A percentile compares a stretch with the other conserved stretches of the same genome.
Evolutionary conservation across 768 basidiomycete species (phyloP).

Genomic region (Tulasnella sp.): DNA sequence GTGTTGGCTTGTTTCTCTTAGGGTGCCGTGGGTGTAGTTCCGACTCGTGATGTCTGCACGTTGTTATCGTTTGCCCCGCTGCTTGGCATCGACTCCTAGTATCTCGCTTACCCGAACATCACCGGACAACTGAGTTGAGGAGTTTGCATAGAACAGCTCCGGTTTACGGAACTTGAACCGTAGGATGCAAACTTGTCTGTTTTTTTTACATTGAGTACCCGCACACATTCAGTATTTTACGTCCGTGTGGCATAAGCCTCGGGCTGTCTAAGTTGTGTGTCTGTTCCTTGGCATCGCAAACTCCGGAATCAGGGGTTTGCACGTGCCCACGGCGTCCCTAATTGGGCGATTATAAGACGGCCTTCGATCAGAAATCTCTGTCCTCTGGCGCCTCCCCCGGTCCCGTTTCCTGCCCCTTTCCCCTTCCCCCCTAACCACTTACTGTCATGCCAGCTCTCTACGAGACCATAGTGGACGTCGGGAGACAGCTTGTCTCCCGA

Average conservation of each 20-base stretch:
- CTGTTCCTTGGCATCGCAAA: background rate
- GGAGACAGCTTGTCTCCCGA: constrained; percentile 4
- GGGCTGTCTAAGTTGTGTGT: background rate
- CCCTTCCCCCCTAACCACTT: background rate
- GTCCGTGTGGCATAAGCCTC: background rate
- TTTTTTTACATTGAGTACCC: background rate
- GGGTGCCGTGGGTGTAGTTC: constrained; percentile 91
- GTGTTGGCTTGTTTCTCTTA: constrained; percentile 37
- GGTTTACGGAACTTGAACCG: background rate
- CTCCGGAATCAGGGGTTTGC: background rate
- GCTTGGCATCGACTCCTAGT: background rate
- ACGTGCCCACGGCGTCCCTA: background rate
- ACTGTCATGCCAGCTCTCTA: constrained; percentile 13
- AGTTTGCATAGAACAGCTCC: background rate
- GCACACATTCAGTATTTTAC: background rate
- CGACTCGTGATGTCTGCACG: constrained; percentile 53
- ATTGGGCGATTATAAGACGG: background rate
- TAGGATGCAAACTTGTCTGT: background rate
- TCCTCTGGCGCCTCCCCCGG: background rate
- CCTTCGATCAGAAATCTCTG: background rate
- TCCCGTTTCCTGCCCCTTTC: background rate
- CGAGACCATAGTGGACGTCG: constrained; percentile 21
- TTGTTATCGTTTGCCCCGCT: background rate
- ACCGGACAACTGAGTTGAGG: constrained; percentile 8
- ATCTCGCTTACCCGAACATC: background rate